Base-by-base conservation (phyloP, 2,329 filamentous ascomycete genomes). In the Alternaria conjuncta region DNA sequence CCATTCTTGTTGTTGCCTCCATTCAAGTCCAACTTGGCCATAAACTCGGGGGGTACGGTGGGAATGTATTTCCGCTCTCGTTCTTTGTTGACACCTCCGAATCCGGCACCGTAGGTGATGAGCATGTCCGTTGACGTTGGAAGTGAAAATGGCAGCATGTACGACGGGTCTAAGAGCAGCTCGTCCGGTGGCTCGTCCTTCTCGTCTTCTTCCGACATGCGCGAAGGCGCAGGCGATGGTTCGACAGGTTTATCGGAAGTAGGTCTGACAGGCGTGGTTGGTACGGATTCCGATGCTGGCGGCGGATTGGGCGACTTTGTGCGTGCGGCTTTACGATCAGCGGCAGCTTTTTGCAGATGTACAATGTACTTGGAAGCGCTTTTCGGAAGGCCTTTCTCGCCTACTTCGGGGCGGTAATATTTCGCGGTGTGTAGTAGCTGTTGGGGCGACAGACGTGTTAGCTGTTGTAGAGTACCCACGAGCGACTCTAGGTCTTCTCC, bases 61-160 rank as follows among this genome's bases (percentile, higher is more conserved):
- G 96, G 96, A 49, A 97, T 96, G 79, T 99, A 99, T 82, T 97
- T 97, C 69, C 93, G 87, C 80, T 96, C 96, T 60, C 94, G 87
- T 81, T 98, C 96, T 66, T 92, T 87, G 82, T 99, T 97, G 50
- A 96, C 84, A 0, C 96, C 96, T 6, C 96, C 96, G 75, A 98
- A 96, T 0, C 96, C 96, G 12, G 96, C 94, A 1, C 96, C 96
- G 75, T 96, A 99, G 69, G 90, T 95, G 51, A 99, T 89, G 51
- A 98, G 86, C 96, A 99, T 99, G 79, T 99, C 96, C 25, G 94
- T 98, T 61, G 93, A 96, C 2, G 95, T 97, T 2, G 96, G 96
- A 26, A 99, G 84, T n/a, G 92, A 91, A 78, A 99, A 99, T 0
- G 96, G 96, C 25, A 99, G 86, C 87, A 97, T 97, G 63, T 97